Conservation (phyloP, 345 rosid species). For the Melastoma malabathricum region DNA sequence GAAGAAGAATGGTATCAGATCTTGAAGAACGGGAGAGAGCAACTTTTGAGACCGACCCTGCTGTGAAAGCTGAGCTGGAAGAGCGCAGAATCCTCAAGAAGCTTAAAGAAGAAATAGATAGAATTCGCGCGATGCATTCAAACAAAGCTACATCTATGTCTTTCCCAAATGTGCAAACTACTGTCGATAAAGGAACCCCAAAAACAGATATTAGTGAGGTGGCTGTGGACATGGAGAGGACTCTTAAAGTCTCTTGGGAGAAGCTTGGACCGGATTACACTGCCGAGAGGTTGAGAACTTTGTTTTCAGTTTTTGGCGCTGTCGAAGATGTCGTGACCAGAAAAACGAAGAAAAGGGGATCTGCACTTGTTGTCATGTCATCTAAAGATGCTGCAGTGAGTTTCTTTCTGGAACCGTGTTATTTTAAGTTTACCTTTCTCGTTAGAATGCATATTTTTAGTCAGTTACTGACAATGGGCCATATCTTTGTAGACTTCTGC, state of each 20-base stretch:
- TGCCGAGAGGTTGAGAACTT: slow-evolving; percentile 43
- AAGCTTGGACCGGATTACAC: slow-evolving; percentile 46
- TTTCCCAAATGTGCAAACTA: slow-evolving; percentile 16
- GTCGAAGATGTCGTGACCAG: slow-evolving; percentile 72
- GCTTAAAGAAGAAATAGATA: slow-evolving; percentile 59
- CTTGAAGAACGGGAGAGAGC: slow-evolving; percentile 74
- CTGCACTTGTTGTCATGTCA: slow-evolving; percentile 76
- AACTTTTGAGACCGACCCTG: slow-evolving; percentile 42
- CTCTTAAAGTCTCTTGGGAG: slow-evolving; percentile 80
- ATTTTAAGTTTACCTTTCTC: background rate
- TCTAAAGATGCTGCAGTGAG: slow-evolving; percentile 69
- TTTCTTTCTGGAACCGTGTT: slow-evolving; percentile 1
- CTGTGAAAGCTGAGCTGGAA: slow-evolving; percentile 30
- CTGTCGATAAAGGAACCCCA: slow-evolving; percentile 15
- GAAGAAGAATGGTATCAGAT: slow-evolving; percentile 68
- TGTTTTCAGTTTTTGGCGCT: slow-evolving; percentile 60
- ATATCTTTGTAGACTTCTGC: slow-evolving; percentile 47
- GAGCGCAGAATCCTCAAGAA: slow-evolving; percentile 60
- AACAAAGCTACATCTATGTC: slow-evolving; percentile 21
- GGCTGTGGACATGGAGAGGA: slow-evolving; percentile 44
- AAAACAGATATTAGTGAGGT: slow-evolving; percentile 11
- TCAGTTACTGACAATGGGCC: slow-evolving; percentile 3
- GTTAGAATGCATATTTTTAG: background rate
- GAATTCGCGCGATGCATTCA: slow-evolving; percentile 51
- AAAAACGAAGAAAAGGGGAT: slow-evolving; percentile 59